Base-by-base conservation (phyloP, 1,284 basidiomycete genomes). In the Cronartium quercuum region DNA sequence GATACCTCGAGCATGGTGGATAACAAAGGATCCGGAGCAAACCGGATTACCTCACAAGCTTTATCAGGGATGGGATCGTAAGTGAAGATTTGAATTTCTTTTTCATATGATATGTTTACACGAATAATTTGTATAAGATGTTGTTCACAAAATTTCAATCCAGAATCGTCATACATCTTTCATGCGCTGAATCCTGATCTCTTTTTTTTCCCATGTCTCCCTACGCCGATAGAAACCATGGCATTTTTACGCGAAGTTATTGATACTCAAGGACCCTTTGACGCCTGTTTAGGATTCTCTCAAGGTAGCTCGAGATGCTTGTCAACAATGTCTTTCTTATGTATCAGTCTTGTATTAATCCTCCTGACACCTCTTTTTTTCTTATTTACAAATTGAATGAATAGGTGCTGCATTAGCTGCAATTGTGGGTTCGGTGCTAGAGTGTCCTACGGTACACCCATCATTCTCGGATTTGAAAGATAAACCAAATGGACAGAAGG, bases 1-100 rank as follows among this genome's bases (percentile, higher is more conserved):
- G 40, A 66, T 74, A 55, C 70, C 70, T 15, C 64, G 71, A 75
- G 71, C 57, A 35, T 75, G 71, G 71, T 75, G 71, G 71, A 58
- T 9, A 44, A 60, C 15, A 13, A 74, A 74, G 60, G 70, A 74
- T 13, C 38, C 37, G 12, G 57, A 51, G 24, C 64, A 38, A 7
- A 13, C 38, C 40, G 40, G 35, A 42, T 29, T 29, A 34, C 64
- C 42, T 55, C 64, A 58, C 29, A 44, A 42, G 21, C 18, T 42
- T 21, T 75, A 38, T 41, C 41, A 75, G 40, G 71, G 71, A 15
- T 75, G 66, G 37, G 71, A 75, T 41, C 55, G 71, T 75, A n/a
- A 15, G 65, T 60, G 15, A n/a, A 18, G 41, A 2, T 18, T 35
- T 61, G 29, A 37, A 37, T 40, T 29, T 29, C 29, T 29, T 29